phyloP scores from a whole-genome alignment of 2,329 filamentous ascomycete genomes.

The Fusarium sp. region DNA sequence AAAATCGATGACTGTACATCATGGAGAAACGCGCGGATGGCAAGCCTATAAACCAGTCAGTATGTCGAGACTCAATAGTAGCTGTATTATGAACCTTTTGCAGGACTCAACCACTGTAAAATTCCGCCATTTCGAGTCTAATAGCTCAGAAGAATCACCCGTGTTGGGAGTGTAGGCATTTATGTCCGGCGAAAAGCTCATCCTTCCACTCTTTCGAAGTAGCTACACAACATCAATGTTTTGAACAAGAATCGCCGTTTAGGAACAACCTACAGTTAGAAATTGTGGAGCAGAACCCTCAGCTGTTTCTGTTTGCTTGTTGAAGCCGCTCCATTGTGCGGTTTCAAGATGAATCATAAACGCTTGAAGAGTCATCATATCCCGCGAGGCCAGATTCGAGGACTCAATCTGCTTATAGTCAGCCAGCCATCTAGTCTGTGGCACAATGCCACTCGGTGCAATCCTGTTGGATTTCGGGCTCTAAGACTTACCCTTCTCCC shows the following conservation, averaged over 20 bases:
- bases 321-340: constrained; percentile 45
- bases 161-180: constrained; percentile 26
- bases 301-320: constrained; percentile 38
- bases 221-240: constrained; percentile 31
- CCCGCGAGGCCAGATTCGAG: constrained; percentile 23
- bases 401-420: constrained; percentile 31
- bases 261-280: constrained; percentile 33
- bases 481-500: constrained; percentile 35
- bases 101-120: constrained; percentile 40
- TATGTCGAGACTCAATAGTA: neutral
- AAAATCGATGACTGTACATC: constrained; percentile 45
- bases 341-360: constrained; percentile 45
- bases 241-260: constrained; percentile 1
- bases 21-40: constrained; percentile 44
- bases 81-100: constrained; percentile 38
- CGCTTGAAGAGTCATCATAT: constrained; percentile 43
- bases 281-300: constrained; percentile 39
- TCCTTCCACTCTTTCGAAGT: constrained; percentile 41
- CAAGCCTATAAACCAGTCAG: constrained; percentile 38
- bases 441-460: neutral
- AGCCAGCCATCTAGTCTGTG: neutral
- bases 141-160: constrained; percentile 30
- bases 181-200: constrained; percentile 40
- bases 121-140: constrained; percentile 44
- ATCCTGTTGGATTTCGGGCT: neutral